These are phyloP conservation scores for Aegilops umbellulata DNA, from an alignment of 176 grass and related monocot species.

Conservation along the genomic window DNA sequence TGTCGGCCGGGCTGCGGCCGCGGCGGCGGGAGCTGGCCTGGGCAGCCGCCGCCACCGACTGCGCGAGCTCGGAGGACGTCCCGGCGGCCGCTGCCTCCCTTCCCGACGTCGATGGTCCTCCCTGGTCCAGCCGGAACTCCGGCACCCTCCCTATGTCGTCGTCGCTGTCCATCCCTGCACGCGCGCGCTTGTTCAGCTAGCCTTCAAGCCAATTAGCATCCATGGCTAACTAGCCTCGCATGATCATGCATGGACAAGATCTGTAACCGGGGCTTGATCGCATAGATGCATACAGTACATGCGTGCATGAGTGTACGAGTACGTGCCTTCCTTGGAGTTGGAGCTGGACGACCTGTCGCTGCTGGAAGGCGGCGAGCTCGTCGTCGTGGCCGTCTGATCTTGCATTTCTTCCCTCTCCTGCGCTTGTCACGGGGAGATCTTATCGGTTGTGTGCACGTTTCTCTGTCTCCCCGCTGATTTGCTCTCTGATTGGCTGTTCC, in stretches of 20 bases:
- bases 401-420: conserved; percentile 40
- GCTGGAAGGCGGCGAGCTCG: conserved; percentile 81
- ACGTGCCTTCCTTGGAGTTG: conserved; percentile 78
- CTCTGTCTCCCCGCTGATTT: conserved; percentile 21
- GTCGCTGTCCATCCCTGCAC: conserved; percentile 76
- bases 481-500: background rate
- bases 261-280: too few species aligned
- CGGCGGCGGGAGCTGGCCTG: conserved; percentile 35
- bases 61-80: conserved; percentile 22
- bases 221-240: background rate
- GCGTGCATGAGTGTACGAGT: background rate
- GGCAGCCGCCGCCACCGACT: conserved; percentile 23
- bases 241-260: background rate
- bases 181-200: background rate
- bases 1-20: conserved; percentile 70
- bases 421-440: background rate
- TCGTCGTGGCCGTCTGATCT: conserved; percentile 56
- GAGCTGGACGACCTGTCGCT: conserved; percentile 93
- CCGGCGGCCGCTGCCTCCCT: background rate
- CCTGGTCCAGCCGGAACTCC: conserved; percentile 47
- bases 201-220: background rate
- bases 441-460: conserved; percentile 37
- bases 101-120: conserved; percentile 46
- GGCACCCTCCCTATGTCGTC: conserved; percentile 76
- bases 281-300: background rate